A percentile compares a stretch with the other conserved stretches of the same genome.
Evolutionary conservation across 805 yeast genomes (phyloP).

Genomic region (Pichia californica): DNA sequence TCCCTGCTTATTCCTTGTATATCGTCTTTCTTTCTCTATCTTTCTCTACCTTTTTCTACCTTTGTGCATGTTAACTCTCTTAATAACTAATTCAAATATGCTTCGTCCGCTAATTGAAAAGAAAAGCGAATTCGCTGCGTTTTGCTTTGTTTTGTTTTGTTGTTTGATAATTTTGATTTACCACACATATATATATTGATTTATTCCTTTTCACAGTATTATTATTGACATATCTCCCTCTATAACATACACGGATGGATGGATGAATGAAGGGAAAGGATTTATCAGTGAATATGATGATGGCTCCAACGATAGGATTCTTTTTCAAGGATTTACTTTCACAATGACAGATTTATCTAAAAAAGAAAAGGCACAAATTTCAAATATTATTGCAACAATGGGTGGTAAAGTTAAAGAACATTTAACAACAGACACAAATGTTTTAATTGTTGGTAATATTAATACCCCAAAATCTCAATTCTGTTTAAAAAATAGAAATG

Average conservation of each 20-base stretch:
- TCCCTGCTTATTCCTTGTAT: no score
- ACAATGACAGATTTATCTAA: slow-evolving; percentile 51
- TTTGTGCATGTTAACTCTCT: no score
- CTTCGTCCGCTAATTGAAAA: no score
- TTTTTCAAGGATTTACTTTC: slow-evolving; percentile 46
- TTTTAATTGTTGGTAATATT: slow-evolving; percentile 52
- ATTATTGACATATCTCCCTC: no score
- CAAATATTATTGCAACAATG: slow-evolving; percentile 41
- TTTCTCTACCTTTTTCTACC: no score
- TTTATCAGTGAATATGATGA: neutral
- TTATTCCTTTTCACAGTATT: no score
- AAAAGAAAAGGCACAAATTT: slow-evolving; percentile 36
- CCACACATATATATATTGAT: no score
- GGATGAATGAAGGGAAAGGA: neutral
- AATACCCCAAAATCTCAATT: slow-evolving; percentile 50
- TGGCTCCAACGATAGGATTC: slow-evolving; percentile 3
- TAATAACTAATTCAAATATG: no score
- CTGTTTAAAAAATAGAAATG: slow-evolving; percentile 45
- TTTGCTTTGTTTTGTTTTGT: no score
- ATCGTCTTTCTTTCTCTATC: neutral
- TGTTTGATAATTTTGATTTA: no score
- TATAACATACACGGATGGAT: no score
- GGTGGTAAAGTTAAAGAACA: slow-evolving; percentile 57
- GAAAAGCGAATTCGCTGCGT: no score
- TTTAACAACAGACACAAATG: slow-evolving; percentile 54